Evolutionary conservation across 352 stramenopile species (phyloP).

Genomic region (Blastocystis sp.): DNA sequence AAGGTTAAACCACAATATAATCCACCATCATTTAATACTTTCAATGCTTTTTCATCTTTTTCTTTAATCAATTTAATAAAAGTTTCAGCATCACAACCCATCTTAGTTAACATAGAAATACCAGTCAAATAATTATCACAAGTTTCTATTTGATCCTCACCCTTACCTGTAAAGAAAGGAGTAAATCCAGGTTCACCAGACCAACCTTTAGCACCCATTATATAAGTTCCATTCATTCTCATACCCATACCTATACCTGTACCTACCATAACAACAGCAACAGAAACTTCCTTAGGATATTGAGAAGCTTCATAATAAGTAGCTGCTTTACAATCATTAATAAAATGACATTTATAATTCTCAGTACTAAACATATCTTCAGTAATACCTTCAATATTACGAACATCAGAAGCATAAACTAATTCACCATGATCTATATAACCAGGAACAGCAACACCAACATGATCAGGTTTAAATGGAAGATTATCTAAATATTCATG

Average conservation of each 20-base stretch:
- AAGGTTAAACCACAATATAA: conserved; percentile 22
- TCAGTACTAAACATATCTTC: conserved; percentile 20
- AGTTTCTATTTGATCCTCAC: not conserved
- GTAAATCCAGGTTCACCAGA: conserved; percentile 13
- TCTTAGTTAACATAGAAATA: conserved; percentile 4
- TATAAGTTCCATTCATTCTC: conserved; percentile 14
- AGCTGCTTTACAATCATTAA: conserved; percentile 23
- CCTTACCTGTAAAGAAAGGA: too few species aligned
- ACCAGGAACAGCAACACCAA: conserved; percentile 22
- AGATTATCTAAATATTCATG: conserved; percentile 5
- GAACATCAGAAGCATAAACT: conserved; percentile 24
- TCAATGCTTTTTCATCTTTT: not conserved
- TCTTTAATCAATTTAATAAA: conserved; percentile 10
- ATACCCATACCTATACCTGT: conserved; percentile 33
- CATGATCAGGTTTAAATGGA: conserved; percentile 12
- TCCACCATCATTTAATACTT: conserved; percentile 10
- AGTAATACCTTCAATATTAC: conserved; percentile 15
- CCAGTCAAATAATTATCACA: conserved; percentile 11
- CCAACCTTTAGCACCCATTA: conserved; percentile 12
- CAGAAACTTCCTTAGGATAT: conserved; percentile 13
- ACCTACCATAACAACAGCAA: conserved; percentile 20
- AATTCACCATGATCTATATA: conserved; percentile 18
- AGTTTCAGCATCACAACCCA: not conserved
- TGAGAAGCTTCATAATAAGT: conserved; percentile 22
- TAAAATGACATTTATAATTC: conserved; percentile 4